A percentile compares a stretch with the other conserved stretches of the same genome.
These are phyloP conservation scores for Trichoderma koningiopsis DNA, from an alignment of 2,329 filamentous ascomycete species.

Conservation along the genomic window DNA sequence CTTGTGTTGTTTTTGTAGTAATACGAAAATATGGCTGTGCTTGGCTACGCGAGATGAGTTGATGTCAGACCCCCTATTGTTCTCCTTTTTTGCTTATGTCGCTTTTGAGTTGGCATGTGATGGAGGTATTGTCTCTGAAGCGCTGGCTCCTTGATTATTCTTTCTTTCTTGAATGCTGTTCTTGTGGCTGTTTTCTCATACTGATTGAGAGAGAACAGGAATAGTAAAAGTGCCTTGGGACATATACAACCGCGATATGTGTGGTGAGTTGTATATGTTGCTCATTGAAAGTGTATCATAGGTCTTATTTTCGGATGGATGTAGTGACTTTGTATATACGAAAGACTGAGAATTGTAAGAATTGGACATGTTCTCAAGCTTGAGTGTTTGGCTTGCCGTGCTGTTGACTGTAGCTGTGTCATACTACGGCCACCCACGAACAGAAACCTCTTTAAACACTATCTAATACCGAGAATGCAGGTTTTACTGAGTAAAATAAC, in stretches of 20 bases:
- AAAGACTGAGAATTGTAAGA: background rate
- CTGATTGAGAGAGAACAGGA: background rate
- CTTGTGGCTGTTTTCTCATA: background rate
- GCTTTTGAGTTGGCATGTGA: background rate
- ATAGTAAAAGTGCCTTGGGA: background rate
- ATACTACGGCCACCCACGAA: background rate
- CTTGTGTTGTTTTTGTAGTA: constrained; percentile 2
- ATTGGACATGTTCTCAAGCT: background rate
- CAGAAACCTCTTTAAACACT: too few species aligned
- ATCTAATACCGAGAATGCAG: too few species aligned
- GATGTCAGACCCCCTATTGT: background rate
- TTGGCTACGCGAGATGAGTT: constrained; percentile 21
- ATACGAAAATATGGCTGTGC: constrained; percentile 15
- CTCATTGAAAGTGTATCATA: background rate
- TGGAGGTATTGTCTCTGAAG: background rate
- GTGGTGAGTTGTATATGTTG: background rate
- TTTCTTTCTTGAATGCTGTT: background rate
- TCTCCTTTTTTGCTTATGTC: background rate
- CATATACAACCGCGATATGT: background rate
- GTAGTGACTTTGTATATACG: background rate
- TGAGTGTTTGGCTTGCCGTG: background rate
- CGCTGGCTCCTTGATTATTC: background rate
- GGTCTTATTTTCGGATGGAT: background rate
- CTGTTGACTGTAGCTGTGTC: background rate
- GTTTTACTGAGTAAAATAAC: too few species aligned